Conservation (phyloP, 2,329 filamentous ascomycete genomes). For the Sclerotiophoma versabilis region DNA sequence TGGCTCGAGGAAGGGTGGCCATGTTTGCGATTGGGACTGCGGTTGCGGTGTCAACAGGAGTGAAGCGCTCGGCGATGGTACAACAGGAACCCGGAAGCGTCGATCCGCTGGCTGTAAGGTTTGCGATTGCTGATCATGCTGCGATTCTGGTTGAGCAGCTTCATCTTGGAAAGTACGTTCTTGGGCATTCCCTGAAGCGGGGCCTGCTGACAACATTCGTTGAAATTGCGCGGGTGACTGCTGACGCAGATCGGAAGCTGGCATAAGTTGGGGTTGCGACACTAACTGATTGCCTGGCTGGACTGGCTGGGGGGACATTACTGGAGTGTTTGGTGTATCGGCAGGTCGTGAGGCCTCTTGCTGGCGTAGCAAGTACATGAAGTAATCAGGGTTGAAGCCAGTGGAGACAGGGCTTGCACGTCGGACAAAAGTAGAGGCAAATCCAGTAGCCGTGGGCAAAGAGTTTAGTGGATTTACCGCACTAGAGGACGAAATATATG, state of each 20-base stretch:
- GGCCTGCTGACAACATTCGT: neutral
- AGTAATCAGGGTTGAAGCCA: neutral
- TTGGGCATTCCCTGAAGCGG: neutral
- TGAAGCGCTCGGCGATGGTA: no score
- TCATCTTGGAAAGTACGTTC: no score
- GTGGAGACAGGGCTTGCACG: neutral
- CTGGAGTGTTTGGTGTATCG: neutral
- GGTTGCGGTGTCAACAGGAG: no score
- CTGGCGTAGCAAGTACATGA: conserved; percentile 2
- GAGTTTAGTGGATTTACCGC: neutral
- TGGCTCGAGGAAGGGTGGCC: neutral
- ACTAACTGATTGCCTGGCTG: neutral
- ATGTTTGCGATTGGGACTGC: no score
- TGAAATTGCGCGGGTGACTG: neutral
- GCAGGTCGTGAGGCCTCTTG: neutral
- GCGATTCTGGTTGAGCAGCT: neutral
- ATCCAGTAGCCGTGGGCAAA: neutral
- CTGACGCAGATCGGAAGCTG: neutral
- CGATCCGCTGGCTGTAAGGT: no score
- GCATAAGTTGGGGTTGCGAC: neutral
- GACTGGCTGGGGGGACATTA: neutral
- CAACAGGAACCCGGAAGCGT: no score
- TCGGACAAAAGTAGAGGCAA: no score
- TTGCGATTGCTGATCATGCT: neutral
- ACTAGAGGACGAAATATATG: neutral